Base-by-base conservation (phyloP, 768 basidiomycete species). In the Pisolithus marmoratus region DNA sequence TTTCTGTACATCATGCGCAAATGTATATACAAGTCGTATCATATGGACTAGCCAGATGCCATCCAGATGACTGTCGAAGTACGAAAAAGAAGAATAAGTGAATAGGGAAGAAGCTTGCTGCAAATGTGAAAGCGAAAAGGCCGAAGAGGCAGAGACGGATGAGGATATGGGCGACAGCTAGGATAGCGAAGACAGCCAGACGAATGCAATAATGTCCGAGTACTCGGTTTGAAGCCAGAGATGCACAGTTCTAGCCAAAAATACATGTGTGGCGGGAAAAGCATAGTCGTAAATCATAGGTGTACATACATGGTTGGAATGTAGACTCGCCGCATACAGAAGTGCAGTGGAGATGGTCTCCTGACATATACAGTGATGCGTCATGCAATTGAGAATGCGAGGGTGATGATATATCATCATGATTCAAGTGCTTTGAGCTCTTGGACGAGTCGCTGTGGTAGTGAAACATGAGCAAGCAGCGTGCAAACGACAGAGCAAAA, bases 381-480 rank as follows among this genome's bases (percentile, higher is more conserved):
- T 57, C 46, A 50, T 54, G 46, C 17, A 54, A 34, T 34, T 61
- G 31, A 48, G 50, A 55, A 50, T 41, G 38, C 48, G 42, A 49
- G 46, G 37, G 26, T 41, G 29, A 45, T 34, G 40, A 37, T 49
- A 37, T 49, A 44, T 55, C 51, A 53, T 68, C 48, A 70, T 11
- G 69, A 64, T 58, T 77, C 74, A 37, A 82, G 67, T 26, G 73
- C 70, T 61, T 80, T 80, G 5, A 85, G 74, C 58, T 85, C 84
- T 52, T 67, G 73, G n/a, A 85, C 81, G 56, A 85, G 77, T 50
- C 82, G 80, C 84, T 85, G 55, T 26, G 52, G 45, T 9, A 50
- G 45, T 37, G 20, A 34, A 5, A 26, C 49, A 52, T 15, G 46
- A 38, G 54, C 43, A 36, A 50, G 24, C 20, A 51, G 24, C 27